Base-by-base conservation (phyloP, 2,329 filamentous ascomycete genomes). In the Xylariaceae sp. region DNA sequence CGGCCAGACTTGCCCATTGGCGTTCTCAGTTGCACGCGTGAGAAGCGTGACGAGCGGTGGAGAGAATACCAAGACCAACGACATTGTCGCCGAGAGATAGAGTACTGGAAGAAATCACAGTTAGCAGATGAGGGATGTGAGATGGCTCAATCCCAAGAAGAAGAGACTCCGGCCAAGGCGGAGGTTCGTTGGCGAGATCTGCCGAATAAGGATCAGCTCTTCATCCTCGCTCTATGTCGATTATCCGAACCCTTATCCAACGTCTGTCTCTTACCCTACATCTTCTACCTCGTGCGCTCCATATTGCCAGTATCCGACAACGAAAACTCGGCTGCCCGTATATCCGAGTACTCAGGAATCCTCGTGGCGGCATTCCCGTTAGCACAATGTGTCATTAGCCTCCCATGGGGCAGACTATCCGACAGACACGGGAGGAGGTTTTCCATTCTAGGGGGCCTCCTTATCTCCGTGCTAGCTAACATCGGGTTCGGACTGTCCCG, bases 221-320 rank as follows among this genome's bases (percentile, higher is more conserved):
- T 74, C 60, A 69, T 74, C 53, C 66, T 73, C 0, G 67, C 72
- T 7, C 66, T 74, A 44, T 74, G 73, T 54, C 70, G 71, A 23
- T 60, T 74, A 1, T 87, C 85, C 1, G 87, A 89, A 66, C 86
- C 86, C 1, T 74, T 90, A 50, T 87, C 86, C 0, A 86, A 88
- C 66, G 87, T 87, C 9, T 84, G 80, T 15, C 73, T 88, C 3
- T 79, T 86, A 44, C 82, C 86, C 1, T 90, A 90, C 71, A 80
- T 91, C 70, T 90, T 88, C 74, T 89, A 88, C 72, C 86, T 89
- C 70, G 80, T 91, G 13, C 83, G 83, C 61, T 89, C 85, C 0
- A 89, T 89, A 62, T 62, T 75, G 53, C 51, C 66, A 6, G 35
- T 70, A 53, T 18, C 68, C 61, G 74, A 83, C 63, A 42, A 69